phyloP scores from a whole-genome alignment of 352 stramenopile species.

The Globisporangium viniferum region DNA sequence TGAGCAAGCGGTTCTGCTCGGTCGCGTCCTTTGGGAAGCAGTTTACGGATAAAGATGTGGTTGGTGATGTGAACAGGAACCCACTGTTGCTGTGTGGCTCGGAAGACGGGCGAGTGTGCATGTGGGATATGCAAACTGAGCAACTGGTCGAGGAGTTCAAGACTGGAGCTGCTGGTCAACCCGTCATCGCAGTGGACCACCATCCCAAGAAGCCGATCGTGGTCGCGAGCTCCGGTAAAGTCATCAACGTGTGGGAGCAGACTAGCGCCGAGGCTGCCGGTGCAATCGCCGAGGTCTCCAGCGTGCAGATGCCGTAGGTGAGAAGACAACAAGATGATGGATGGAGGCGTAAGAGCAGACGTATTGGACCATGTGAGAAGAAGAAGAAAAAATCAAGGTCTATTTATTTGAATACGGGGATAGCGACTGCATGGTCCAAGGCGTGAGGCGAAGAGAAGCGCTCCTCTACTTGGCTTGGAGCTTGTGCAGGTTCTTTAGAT shows the following conservation, averaged over 20 bases:
- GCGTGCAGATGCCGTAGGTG: not conserved
- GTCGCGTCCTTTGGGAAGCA: constrained; percentile 61
- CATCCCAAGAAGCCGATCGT: constrained; percentile 66
- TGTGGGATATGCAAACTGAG: constrained; percentile 91
- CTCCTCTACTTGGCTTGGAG: constrained; percentile 28
- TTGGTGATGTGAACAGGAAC: not conserved
- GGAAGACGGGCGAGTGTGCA: constrained; percentile 89
- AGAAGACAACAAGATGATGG: constrained; percentile 20
- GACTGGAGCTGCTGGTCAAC: constrained; percentile 42
- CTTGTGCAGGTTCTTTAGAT: constrained; percentile 69
- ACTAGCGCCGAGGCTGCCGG: not conserved
- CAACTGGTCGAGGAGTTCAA: constrained; percentile 35
- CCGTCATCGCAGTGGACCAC: constrained; percentile 85
- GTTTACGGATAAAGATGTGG: not conserved
- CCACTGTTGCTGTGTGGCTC: constrained; percentile 87
- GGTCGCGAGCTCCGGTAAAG: constrained; percentile 79
- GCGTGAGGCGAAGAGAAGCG: not conserved
- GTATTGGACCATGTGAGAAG: not conserved
- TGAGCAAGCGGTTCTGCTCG: constrained; percentile 87
- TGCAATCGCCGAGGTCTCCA: not conserved
- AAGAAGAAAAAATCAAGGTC: constrained; percentile 18
- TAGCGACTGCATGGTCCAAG: not conserved
- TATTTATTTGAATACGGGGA: constrained; percentile 42
- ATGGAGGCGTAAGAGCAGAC: not conserved
- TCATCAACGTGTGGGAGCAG: constrained; percentile 47